Conservation (phyloP, 108 stramenopile genomes). For the Aureococcus anophagefferens region DNA sequence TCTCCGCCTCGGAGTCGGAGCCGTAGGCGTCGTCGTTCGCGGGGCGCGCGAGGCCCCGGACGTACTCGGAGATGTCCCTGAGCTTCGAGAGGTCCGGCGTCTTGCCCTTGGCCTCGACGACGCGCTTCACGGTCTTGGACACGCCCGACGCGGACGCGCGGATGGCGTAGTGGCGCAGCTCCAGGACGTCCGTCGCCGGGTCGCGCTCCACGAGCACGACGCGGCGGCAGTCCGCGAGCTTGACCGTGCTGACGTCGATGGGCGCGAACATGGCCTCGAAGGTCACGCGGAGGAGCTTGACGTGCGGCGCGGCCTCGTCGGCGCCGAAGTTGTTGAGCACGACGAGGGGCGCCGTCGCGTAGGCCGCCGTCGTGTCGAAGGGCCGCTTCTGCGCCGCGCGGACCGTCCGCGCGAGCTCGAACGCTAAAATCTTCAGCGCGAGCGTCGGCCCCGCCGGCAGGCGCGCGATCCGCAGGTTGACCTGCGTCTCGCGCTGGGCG, state of each 20-base stretch:
- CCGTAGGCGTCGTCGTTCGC: slow-evolving; percentile 34
- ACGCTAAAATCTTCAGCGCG: slow-evolving; percentile 77
- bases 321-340: slow-evolving; percentile 97
- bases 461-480: slow-evolving; percentile 73
- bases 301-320: slow-evolving; percentile 64
- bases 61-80: slow-evolving; percentile 89
- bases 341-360: slow-evolving; percentile 70
- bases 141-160: slow-evolving; percentile 89
- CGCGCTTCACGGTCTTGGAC: slow-evolving; percentile 70
- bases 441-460: slow-evolving; percentile 88
- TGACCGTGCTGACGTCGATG: slow-evolving; percentile 86
- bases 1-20: slow-evolving; percentile 72
- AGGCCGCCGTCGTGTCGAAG: slow-evolving; percentile 53
- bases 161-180: slow-evolving; percentile 94
- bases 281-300: slow-evolving; percentile 90
- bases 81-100: slow-evolving; percentile 78
- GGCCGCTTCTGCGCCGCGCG: slow-evolving; percentile 75
- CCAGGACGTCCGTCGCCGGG: slow-evolving; percentile 60
- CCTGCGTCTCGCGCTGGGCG: slow-evolving; percentile 65
- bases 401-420: slow-evolving; percentile 68
- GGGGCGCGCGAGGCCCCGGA: no score
- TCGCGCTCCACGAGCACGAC: slow-evolving; percentile 78
- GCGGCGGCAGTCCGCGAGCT: slow-evolving; percentile 80
- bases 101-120: slow-evolving; percentile 73
- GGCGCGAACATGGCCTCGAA: slow-evolving; percentile 99